Evolutionary conservation across 108 stramenopile genomes (phyloP), one percentile per base, ranked within the genome.

Genomic region (Poteriospumella lacustris): DNA sequence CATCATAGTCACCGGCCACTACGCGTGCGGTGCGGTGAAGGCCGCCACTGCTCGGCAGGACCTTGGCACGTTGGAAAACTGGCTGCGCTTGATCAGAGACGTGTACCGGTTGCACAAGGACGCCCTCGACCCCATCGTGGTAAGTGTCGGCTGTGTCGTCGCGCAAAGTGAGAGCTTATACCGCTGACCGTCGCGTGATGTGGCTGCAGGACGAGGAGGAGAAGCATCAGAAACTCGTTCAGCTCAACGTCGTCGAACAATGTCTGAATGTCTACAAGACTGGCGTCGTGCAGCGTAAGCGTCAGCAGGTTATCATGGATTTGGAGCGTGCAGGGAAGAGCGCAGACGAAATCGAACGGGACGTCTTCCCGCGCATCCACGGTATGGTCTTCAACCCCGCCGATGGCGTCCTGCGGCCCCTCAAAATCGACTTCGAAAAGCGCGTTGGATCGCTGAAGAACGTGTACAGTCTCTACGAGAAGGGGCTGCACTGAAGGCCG

Each of bases 1-100:
- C 70, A 87, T 90, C 58, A 78, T 90, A 58, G 89, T 90, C 42
- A 77, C 69, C 68, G 89, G 90, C 24, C 89, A 90, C 79, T 89
- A 90, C 83, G 87, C 86, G 34, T 89, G 89, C 75, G 88, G 88
- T 15, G 88, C 87, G 2, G 81, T 90, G 15, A 56, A 79, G 26
- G 88, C 88, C 24, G 79, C 78, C 43, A 43, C 58, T 12, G 19
- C 62, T 5, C 9, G 9, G 33, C 62, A 67, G 62, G 62, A 67
- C 38, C 19, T 12, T 19, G 62, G 62, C 36, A 56, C 80, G 62
- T 76, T 83, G 28, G 87, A 85, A 60, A 78, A 81, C 78, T 88
- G 87, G 87, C 86, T 88, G 58, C 69, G 64, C 59, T 76, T 80
- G 62, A 88, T 88, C 42, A 64, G 88, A n/a, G 86, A 88, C 58